These are phyloP conservation scores for Sclerotinia borealis DNA, from an alignment of 2,329 filamentous ascomycete genomes.

Conservation along the genomic window DNA sequence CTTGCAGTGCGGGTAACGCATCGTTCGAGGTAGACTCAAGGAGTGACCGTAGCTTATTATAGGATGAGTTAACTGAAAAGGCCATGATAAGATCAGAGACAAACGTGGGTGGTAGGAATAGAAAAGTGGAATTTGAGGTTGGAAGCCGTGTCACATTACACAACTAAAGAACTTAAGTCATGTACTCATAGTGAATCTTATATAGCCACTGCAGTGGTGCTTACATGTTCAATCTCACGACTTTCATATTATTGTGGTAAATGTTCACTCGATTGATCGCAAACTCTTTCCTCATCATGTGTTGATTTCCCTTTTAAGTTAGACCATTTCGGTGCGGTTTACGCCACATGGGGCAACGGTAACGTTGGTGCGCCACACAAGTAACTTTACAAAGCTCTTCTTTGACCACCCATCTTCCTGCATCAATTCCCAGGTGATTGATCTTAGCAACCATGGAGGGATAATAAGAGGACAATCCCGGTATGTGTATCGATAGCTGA, in stretches of 20 bases:
- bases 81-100: slow-evolving; percentile 2
- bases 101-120: neutral
- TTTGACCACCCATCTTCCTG: too few relatives aligned
- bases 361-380: too few relatives aligned
- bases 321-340: too few relatives aligned
- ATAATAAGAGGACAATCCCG: too few relatives aligned
- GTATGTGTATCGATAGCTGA: too few relatives aligned
- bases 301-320: neutral
- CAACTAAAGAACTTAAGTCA: neutral
- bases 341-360: too few relatives aligned
- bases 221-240: neutral
- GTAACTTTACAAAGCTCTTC: too few relatives aligned
- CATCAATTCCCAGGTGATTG: too few relatives aligned
- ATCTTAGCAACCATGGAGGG: too few relatives aligned
- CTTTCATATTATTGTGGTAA: neutral
- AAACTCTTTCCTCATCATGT: neutral
- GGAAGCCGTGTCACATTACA: neutral
- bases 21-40: slow-evolving; percentile 21
- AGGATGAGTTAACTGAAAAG: slow-evolving; percentile 26
- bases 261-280: neutral
- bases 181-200: neutral
- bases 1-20: slow-evolving; percentile 24
- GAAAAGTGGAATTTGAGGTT: neutral
- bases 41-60: slow-evolving; percentile 20
- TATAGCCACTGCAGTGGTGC: neutral